Percentiles rank a stretch among this genome's conserved stretches.
Evolutionary conservation across 805 yeast genomes (phyloP).

Genomic region (Pichia rugopelliculosa): DNA sequence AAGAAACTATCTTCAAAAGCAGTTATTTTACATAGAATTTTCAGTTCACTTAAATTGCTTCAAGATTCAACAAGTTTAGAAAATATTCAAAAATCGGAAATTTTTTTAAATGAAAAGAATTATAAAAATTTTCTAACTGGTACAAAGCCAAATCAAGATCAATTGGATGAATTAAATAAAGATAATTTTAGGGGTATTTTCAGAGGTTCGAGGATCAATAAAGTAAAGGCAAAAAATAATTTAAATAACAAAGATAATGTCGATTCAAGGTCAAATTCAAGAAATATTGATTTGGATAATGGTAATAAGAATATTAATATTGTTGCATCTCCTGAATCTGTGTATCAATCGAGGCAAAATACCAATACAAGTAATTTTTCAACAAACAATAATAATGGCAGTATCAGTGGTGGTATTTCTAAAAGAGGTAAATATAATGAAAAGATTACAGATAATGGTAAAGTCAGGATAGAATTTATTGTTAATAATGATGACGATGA

Average conservation of each 20-base stretch:
- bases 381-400: background rate
- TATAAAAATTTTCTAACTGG: conserved; percentile 29
- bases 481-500: conserved; percentile 25
- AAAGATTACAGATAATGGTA: conserved; percentile 38
- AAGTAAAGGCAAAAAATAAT: conserved; percentile 3
- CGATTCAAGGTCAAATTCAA: conserved; percentile 2
- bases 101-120: conserved; percentile 30
- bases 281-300: background rate
- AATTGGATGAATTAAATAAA: conserved; percentile 19
- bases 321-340: conserved; percentile 5
- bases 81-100: conserved; percentile 28
- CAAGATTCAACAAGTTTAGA: conserved; percentile 66
- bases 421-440: conserved; percentile 34
- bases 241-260: background rate
- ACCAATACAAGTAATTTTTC: conserved; percentile 1
- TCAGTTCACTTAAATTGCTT: conserved; percentile 62
- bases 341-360: background rate
- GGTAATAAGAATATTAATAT: conserved; percentile 1
- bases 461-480: conserved; percentile 39
- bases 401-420: background rate
- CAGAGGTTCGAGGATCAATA: conserved; percentile 9
- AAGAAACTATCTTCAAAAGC: conserved; percentile 70
- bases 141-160: conserved; percentile 21
- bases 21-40: conserved; percentile 66
- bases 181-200: conserved; percentile 22